Conservation (phyloP, 805 yeast species). For the Yarrowia phangngaensis region DNA sequence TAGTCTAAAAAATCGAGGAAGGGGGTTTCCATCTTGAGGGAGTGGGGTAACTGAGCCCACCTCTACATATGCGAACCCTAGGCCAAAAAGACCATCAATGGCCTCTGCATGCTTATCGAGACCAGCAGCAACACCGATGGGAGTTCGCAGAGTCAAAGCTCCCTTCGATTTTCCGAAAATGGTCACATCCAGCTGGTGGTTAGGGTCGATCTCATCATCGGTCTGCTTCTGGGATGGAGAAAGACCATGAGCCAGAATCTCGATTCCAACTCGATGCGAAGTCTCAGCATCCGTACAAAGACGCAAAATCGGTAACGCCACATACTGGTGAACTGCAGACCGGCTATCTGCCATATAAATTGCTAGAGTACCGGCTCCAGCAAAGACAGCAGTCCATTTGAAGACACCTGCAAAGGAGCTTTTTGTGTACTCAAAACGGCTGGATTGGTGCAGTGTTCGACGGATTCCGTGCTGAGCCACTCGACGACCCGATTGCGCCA, state of each 20-base stretch:
- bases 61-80: slow-evolving; percentile 88
- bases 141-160: slow-evolving; percentile 52
- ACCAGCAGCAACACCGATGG: slow-evolving; percentile 94
- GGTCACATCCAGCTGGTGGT: slow-evolving; percentile 33
- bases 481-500: too few relatives aligned
- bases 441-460: background rate
- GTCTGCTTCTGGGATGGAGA: slow-evolving; percentile 36
- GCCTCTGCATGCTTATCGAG: slow-evolving; percentile 92
- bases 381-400: slow-evolving; percentile 22
- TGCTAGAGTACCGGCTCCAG: slow-evolving; percentile 41
- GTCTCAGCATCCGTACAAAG: slow-evolving; percentile 72
- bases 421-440: background rate
- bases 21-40: slow-evolving; percentile 94
- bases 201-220: slow-evolving; percentile 37
- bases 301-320: slow-evolving; percentile 73
- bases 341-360: slow-evolving; percentile 69
- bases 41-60: slow-evolving; percentile 89
- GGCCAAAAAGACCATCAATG: slow-evolving; percentile 68
- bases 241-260: slow-evolving; percentile 49
- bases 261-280: slow-evolving; percentile 76
- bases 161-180: slow-evolving; percentile 36
- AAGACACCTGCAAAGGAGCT: slow-evolving; percentile 13
- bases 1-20: slow-evolving; percentile 84
- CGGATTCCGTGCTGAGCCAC: slow-evolving; percentile 8
- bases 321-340: slow-evolving; percentile 76